Evolutionary conservation across 2,329 filamentous ascomycete species (phyloP).

Genomic region (Clonostachys chloroleuca): DNA sequence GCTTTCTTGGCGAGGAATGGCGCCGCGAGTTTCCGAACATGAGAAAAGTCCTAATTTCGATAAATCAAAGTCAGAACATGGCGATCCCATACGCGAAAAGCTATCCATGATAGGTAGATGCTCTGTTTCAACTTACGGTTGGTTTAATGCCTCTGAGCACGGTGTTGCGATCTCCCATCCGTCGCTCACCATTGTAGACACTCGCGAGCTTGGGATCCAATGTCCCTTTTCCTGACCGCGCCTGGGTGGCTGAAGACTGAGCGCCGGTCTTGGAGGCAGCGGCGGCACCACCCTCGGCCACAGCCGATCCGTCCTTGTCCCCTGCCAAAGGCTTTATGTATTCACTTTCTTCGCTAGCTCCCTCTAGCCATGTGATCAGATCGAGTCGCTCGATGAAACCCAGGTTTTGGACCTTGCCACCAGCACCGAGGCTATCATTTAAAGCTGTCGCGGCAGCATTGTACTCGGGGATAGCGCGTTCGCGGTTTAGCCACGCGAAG

Average conservation of each 20-base stretch:
- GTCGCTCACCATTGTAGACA: slow-evolving; percentile 88
- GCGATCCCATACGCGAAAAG: neutral
- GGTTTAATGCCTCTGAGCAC: slow-evolving; percentile 83
- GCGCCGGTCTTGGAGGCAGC: slow-evolving; percentile 21
- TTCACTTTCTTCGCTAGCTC: slow-evolving; percentile 84
- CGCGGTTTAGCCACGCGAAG: slow-evolving; percentile 93
- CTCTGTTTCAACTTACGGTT: slow-evolving; percentile 55
- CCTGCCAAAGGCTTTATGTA: slow-evolving; percentile 82
- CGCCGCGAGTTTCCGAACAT: slow-evolving; percentile 81
- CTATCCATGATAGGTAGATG: neutral
- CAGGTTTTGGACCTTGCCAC: slow-evolving; percentile 76
- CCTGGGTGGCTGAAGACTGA: slow-evolving; percentile 35
- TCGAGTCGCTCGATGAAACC: slow-evolving; percentile 90
- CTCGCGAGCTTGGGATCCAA: slow-evolving; percentile 78
- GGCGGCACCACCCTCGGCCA: slow-evolving; percentile 32
- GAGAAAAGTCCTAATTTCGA: slow-evolving; percentile 75
- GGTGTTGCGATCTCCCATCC: slow-evolving; percentile 89
- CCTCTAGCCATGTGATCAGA: slow-evolving; percentile 88
- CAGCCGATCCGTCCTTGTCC: slow-evolving; percentile 42
- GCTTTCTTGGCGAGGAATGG: slow-evolving; percentile 67
- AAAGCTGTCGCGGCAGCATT: slow-evolving; percentile 77
- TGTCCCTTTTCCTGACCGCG: slow-evolving; percentile 57
- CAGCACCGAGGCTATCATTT: slow-evolving; percentile 69
- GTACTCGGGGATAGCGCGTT: slow-evolving; percentile 86
- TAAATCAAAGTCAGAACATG: neutral